Base-by-base conservation (phyloP, 805 yeast genomes). In the Ogataea methanolica region DNA sequence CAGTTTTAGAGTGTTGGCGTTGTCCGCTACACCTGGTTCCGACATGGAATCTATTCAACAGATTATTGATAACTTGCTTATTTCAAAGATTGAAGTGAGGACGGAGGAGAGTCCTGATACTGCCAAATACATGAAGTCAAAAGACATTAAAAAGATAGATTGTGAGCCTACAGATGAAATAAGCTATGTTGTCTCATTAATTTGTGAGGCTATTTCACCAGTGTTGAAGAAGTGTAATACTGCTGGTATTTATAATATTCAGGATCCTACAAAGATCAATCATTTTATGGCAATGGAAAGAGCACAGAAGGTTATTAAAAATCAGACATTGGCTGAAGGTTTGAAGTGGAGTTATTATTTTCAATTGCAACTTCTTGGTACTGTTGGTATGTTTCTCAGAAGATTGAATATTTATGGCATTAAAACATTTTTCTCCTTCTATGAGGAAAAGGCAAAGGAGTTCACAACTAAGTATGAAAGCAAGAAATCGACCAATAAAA, bases 11-110 rank as follows among this genome's bases (percentile, higher is more conserved):
- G 71, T 91, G 0, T 65, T 94, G 44, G 98, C 96, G 0, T 70
- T 94, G 52, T 90, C 98, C 0, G 99, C 99, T 1, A 94, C 99
- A 0, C 99, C 99, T 0, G 94, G 97, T 0, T 74, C 96, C 0
- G 85, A 85, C 49, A 76, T 88, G 1, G 96, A 87, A 48, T 88
- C 92, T 2, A 95, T 95, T 0, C 97, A 95, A 63, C 84, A 80
- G 41, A 85, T 94, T 26, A 82, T 94, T 1, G 76, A 79, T 47
- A 88, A 88, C 56, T 68, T 94, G 49, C 66, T 67, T 26, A 86
- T 94, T 1, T 83, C 97, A 0, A 75, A 75, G 46, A 82, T 90
- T 39, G 97, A 92, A 62, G 80, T 91, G 19, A 72, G 98, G 49
- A 86, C 97, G 0, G 98, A 94, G 60, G 78, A 78, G 35, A 84